Evolutionary conservation across 306 rosid genomes (phyloP).

Genomic region (Lupinus albus): DNA sequence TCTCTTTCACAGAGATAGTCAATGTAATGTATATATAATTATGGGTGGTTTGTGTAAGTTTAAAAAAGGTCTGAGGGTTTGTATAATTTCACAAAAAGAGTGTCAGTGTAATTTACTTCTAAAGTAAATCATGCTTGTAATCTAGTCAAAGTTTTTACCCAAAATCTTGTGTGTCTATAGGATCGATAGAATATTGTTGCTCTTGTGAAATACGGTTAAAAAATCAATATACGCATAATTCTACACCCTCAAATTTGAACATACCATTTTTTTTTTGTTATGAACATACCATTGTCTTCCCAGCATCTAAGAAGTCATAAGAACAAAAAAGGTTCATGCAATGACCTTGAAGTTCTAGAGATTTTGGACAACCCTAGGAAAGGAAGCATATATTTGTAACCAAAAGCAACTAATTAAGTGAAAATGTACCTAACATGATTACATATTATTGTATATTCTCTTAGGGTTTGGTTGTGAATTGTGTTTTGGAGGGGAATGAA

Average conservation of each 20-base stretch:
- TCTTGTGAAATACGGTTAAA: conserved; percentile 7
- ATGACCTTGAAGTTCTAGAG: conserved; percentile 1
- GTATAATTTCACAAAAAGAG: no score
- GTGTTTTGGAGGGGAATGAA: no score
- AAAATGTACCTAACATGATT: conserved; percentile 38
- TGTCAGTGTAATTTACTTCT: no score
- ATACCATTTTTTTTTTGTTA: conserved; percentile 25
- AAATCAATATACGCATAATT: conserved; percentile 24
- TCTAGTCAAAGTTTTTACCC: conserved; percentile 1
- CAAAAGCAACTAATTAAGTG: conserved; percentile 12
- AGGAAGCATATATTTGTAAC: conserved; percentile 34
- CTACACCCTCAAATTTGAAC: neutral
- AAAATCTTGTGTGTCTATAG: conserved; percentile 28
- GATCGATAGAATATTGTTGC: conserved; percentile 15
- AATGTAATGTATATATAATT: no score
- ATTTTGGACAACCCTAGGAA: conserved; percentile 28
- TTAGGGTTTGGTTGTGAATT: no score
- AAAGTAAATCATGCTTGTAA: neutral
- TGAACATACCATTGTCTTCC: neutral
- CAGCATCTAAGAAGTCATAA: neutral
- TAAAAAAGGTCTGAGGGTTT: no score
- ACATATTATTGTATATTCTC: conserved; percentile 35
- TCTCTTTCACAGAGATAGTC: no score
- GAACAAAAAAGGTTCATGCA: neutral
- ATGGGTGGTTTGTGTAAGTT: no score